Percentiles rank a stretch among this genome's conserved stretches.
Evolutionary conservation across 2,329 filamentous ascomycete genomes (phyloP).

Genomic region (Colletotrichum siamense): DNA sequence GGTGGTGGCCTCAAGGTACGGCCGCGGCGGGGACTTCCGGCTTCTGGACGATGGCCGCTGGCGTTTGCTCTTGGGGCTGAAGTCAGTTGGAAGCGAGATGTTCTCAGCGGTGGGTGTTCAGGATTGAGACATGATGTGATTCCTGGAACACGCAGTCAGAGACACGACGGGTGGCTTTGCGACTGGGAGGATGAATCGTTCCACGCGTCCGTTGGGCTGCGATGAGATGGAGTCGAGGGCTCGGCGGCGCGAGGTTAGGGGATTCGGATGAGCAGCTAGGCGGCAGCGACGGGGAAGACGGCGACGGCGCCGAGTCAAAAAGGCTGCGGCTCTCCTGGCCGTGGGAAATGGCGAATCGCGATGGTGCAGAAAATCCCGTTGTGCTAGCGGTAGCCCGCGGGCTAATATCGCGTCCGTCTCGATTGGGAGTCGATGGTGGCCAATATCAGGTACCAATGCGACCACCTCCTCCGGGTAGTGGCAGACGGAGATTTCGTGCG

Average conservation of each 20-base stretch:
- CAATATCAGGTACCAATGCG: slow-evolving; percentile 1
- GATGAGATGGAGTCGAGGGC: neutral
- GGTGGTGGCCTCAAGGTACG: neutral
- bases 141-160: neutral
- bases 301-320: neutral
- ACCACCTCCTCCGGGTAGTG: neutral
- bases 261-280: neutral
- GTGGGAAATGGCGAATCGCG: neutral
- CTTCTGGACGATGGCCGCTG: neutral
- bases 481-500: neutral
- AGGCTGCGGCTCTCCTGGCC: neutral
- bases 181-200: neutral
- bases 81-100: neutral
- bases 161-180: neutral
- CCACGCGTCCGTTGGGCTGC: neutral
- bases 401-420: neutral
- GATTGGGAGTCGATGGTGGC: neutral
- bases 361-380: neutral
- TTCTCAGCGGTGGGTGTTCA: neutral
- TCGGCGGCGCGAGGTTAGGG: neutral
- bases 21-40: neutral
- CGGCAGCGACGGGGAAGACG: neutral
- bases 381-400: neutral
- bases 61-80: neutral
- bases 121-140: neutral